Evolutionary conservation across 2,329 filamentous ascomycete species (phyloP).

Genomic region (Ceratocystis albifundus): DNA sequence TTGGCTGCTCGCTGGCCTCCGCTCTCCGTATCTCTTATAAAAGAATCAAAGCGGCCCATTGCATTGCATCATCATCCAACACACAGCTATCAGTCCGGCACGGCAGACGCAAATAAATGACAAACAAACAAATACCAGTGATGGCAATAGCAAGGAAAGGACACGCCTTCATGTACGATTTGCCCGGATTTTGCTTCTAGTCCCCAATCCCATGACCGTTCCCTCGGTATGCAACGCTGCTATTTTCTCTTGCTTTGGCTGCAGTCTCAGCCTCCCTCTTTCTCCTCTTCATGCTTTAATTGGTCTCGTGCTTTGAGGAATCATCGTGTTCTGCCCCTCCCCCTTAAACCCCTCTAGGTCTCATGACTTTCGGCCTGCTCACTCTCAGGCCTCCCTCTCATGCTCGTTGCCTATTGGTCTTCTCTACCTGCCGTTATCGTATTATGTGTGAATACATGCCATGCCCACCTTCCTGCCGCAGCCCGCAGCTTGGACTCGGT

Average conservation of each 20-base stretch:
- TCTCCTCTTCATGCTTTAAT: not conserved
- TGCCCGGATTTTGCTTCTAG: not conserved
- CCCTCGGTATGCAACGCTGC: not conserved
- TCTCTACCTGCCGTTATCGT: not conserved
- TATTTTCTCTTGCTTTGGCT: not conserved
- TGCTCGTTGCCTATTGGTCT: not conserved
- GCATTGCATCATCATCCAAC: too few species aligned
- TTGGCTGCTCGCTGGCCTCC: too few species aligned
- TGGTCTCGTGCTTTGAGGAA: not conserved
- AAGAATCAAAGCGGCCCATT: too few species aligned
- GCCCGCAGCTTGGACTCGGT: not conserved
- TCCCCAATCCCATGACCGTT: not conserved
- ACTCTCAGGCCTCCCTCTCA: not conserved
- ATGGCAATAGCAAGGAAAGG: not conserved
- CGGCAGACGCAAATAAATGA: not conserved
- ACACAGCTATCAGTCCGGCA: not conserved
- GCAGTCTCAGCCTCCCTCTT: not conserved
- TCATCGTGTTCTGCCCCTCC: not conserved
- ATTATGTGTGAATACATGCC: not conserved
- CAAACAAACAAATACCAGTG: not conserved
- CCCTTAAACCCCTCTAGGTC: not conserved
- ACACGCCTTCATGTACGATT: not conserved
- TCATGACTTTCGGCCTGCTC: not conserved
- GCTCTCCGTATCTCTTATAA: too few species aligned
- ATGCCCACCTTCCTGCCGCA: not conserved